Evolutionary conservation across 495 filamentous ascomycete species (phyloP).

Genomic region (Penicillium subrubescens): DNA sequence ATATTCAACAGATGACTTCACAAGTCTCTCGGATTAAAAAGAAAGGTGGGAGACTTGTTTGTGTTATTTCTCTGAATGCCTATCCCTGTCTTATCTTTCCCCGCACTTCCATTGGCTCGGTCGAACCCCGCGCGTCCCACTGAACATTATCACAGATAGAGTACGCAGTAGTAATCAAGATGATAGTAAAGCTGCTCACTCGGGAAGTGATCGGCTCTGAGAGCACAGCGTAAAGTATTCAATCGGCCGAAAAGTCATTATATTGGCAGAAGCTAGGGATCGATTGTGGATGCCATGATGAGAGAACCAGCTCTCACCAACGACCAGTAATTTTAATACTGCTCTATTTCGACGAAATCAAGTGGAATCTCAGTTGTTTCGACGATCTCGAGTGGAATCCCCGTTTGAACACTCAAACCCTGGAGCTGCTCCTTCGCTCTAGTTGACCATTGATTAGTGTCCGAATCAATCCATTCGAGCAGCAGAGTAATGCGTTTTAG

Average conservation of each 20-base stretch:
- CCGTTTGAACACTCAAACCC: background rate
- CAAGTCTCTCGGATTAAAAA: too few relatives aligned
- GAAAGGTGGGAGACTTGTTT: background rate
- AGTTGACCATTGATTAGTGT: background rate
- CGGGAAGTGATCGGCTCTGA: too few relatives aligned
- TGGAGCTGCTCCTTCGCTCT: background rate
- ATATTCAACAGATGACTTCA: background rate
- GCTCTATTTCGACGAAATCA: too few relatives aligned
- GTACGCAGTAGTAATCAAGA: background rate
- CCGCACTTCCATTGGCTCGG: conserved; percentile 17
- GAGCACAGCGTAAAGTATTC: too few relatives aligned
- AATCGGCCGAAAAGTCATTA: too few relatives aligned
- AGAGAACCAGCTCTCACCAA: too few relatives aligned
- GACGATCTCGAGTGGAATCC: background rate
- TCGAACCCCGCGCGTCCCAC: background rate
- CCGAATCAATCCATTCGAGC: background rate
- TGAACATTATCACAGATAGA: conserved; percentile 13
- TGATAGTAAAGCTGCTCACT: too few relatives aligned
- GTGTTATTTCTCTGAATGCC: background rate
- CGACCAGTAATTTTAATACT: background rate
- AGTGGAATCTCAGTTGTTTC: too few relatives aligned
- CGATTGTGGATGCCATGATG: too few relatives aligned
- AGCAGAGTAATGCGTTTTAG: background rate
- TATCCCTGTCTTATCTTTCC: conserved; percentile 22
- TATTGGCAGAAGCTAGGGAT: too few relatives aligned